phyloP scores from a whole-genome alignment of 805 yeast genomes.

The Pichia rugopelliculosa region DNA sequence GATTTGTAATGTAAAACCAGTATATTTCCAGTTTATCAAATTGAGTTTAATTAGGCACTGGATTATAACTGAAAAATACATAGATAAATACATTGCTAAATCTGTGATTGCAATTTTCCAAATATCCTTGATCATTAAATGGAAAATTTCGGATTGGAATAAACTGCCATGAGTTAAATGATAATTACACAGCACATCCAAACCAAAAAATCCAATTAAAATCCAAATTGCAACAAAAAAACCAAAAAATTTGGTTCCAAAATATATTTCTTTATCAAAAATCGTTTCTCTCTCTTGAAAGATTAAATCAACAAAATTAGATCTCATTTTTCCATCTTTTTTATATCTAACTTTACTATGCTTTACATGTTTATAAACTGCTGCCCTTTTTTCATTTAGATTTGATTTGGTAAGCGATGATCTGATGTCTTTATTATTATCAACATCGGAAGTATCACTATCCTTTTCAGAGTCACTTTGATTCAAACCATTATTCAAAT shows the following conservation, averaged over 20 bases:
- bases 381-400: background rate
- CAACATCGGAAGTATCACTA: background rate
- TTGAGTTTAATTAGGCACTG: constrained; percentile 47
- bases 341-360: constrained; percentile 15
- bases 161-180: constrained; percentile 38
- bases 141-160: constrained; percentile 46
- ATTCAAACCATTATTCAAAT: background rate
- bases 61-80: constrained; percentile 51
- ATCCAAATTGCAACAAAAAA: constrained; percentile 78
- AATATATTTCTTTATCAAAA: constrained; percentile 43
- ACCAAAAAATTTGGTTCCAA: constrained; percentile 58
- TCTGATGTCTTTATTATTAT: background rate
- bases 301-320: constrained; percentile 49
- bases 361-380: constrained; percentile 1
- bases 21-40: constrained; percentile 48
- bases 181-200: constrained; percentile 49
- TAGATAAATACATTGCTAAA: constrained; percentile 59
- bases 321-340: constrained; percentile 33
- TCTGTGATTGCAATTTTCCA: constrained; percentile 68
- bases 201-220: constrained; percentile 45
- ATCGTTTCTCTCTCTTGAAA: constrained; percentile 40
- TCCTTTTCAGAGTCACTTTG: background rate
- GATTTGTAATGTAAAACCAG: constrained; percentile 60
- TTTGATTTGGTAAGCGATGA: background rate
- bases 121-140: constrained; percentile 53